These are phyloP conservation scores for Ampelocalamus luodianensis DNA, from an alignment of 176 grass and related monocot species.

Conservation along the genomic window DNA sequence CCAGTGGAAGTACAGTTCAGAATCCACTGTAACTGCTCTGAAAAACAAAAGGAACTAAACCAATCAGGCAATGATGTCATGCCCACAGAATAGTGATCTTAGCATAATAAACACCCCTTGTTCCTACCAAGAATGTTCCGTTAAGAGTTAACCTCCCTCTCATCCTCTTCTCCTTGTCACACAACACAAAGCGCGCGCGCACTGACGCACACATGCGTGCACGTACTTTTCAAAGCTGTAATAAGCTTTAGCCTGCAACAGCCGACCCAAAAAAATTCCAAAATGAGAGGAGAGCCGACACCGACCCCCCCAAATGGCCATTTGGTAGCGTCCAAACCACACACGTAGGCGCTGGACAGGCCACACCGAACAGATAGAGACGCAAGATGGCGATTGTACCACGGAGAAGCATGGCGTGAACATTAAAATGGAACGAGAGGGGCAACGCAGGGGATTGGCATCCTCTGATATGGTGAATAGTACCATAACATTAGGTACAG, in stretches of 20 bases:
- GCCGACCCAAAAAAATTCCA: conserved; percentile 39
- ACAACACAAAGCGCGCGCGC: not conserved
- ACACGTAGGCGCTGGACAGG: conserved; percentile 7
- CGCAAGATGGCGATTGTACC: not conserved
- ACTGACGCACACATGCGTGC: not conserved
- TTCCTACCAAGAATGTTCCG: conserved; percentile 29
- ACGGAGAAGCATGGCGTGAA: conserved; percentile 17
- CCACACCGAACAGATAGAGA: not conserved
- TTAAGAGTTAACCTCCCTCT: conserved; percentile 10
- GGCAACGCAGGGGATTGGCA: not conserved
- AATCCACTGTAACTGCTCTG: not conserved
- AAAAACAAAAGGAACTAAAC: not conserved
- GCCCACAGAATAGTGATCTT: not conserved
- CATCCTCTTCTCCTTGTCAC: conserved; percentile 33
- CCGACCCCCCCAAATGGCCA: conserved; percentile 25
- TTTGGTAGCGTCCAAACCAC: conserved; percentile 40
- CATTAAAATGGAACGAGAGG: conserved; percentile 4
- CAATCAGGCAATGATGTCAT: not conserved
- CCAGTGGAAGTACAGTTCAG: not conserved
- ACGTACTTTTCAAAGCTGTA: not conserved
- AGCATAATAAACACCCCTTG: not conserved
- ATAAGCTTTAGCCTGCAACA: not conserved
- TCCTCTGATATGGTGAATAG: too few relatives aligned
- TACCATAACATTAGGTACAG: too few relatives aligned
- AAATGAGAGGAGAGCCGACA: conserved; percentile 6